phyloP scores from a whole-genome alignment of 1,284 basidiomycete species.

The Mycena sp. region DNA sequence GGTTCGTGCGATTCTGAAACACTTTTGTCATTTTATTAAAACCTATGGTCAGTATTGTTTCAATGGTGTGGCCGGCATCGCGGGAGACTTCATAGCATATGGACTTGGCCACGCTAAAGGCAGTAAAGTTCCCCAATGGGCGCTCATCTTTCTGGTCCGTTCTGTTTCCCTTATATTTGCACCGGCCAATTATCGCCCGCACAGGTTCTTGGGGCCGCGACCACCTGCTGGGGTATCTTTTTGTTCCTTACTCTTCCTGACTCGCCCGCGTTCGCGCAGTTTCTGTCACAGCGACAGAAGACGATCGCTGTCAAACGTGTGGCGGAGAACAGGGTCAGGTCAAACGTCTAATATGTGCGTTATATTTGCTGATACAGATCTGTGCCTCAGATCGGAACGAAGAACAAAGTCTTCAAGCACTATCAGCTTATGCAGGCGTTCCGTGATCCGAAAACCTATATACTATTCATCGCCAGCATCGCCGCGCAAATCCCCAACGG shows the following conservation, averaged over 20 bases:
- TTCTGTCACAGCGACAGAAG: conserved; percentile 40
- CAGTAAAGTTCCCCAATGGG: conserved; percentile 28
- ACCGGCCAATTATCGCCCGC: too few relatives aligned
- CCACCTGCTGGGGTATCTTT: conserved; percentile 29
- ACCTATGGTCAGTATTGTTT: conserved; percentile 35
- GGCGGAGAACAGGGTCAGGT: conserved; percentile 24
- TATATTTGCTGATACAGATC: too few relatives aligned
- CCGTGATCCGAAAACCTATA: conserved; percentile 41
- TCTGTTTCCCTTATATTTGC: too few relatives aligned
- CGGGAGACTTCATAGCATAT: conserved; percentile 31
- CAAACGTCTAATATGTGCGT: neutral
- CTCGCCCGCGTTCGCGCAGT: conserved; percentile 39
- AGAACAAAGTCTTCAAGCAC: conserved; percentile 42
- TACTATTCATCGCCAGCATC: conserved; percentile 41
- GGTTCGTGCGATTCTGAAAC: too few relatives aligned
- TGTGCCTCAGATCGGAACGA: conserved; percentile 38
- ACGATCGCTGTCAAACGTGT: conserved; percentile 45
- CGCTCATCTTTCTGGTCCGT: conserved; percentile 30
- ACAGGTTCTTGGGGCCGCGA: conserved; percentile 28
- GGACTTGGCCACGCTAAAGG: conserved; percentile 30
- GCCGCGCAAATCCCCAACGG: conserved; percentile 45
- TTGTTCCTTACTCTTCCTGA: conserved; percentile 40
- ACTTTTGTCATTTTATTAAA: too few relatives aligned
- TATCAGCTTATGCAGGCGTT: conserved; percentile 40
- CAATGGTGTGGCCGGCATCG: conserved; percentile 30